Percentiles rank a stretch among this genome's conserved stretches.
Evolutionary conservation across 2,329 filamentous ascomycete genomes (phyloP).

Genomic region (Pyricularia sp.): DNA sequence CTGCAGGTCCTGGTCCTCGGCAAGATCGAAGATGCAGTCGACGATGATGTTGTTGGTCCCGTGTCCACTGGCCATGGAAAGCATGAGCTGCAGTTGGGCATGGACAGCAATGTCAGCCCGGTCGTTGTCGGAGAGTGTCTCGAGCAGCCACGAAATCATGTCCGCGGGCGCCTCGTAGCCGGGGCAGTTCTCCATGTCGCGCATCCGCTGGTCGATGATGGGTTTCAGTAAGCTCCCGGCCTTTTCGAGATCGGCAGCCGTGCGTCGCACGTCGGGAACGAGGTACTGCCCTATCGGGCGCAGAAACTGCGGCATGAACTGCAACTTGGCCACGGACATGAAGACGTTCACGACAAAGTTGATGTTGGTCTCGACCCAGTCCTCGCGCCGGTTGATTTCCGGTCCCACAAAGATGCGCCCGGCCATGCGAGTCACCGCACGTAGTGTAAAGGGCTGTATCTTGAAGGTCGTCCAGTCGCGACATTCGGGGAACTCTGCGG

Average conservation of each 20-base stretch:
- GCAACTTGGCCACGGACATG: constrained; percentile 33
- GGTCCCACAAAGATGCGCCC: constrained; percentile 40
- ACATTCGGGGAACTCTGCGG: constrained; percentile 34
- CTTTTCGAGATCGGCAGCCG: constrained; percentile 26
- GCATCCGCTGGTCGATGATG: constrained; percentile 31
- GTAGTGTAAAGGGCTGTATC: constrained; percentile 37
- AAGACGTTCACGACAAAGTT: constrained; percentile 37
- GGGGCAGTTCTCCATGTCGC: constrained; percentile 22
- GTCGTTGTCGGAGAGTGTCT: constrained; percentile 24
- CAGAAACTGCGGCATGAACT: constrained; percentile 37
- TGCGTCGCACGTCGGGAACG: constrained; percentile 13
- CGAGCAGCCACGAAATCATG: constrained; percentile 31
- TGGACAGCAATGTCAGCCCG: constrained; percentile 24
- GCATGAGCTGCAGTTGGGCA: constrained; percentile 29
- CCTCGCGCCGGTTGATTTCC: constrained; percentile 34
- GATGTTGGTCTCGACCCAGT: constrained; percentile 39
- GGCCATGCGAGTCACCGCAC: constrained; percentile 38
- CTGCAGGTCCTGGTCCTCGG: constrained; percentile 32
- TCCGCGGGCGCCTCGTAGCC: constrained; percentile 26
- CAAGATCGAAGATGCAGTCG: constrained; percentile 37
- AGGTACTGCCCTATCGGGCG: constrained; percentile 32
- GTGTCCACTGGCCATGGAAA: constrained; percentile 31
- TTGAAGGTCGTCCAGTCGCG: constrained; percentile 41
- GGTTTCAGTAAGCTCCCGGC: constrained; percentile 31
- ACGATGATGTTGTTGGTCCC: constrained; percentile 30